Conservation (phyloP, 306 rosid genomes). For the Oxytropis ochrocephala region DNA sequence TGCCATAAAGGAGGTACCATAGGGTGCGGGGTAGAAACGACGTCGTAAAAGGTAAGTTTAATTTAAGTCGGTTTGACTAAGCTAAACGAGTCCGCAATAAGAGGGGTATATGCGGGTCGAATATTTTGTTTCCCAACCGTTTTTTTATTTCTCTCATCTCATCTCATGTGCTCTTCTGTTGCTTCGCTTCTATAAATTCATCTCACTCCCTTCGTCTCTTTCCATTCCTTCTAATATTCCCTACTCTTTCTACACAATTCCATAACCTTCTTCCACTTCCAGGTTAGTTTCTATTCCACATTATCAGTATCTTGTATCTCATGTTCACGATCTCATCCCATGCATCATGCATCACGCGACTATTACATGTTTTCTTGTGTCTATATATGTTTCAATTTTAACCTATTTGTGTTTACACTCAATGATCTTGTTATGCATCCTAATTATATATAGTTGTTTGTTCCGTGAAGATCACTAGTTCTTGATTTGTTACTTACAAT, state of each 20-base stretch:
- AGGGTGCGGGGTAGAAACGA: background rate
- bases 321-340: background rate
- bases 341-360: conserved; percentile 23
- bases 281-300: background rate
- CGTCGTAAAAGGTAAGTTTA: conserved; percentile 2
- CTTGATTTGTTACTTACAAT: background rate
- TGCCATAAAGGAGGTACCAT: background rate
- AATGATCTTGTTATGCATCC: background rate
- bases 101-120: conserved; percentile 22
- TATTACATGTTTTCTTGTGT: no score
- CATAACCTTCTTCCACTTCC: background rate
- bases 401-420: background rate
- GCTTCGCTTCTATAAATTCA: conserved; percentile 16
- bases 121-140: conserved; percentile 3
- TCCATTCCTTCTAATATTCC: background rate
- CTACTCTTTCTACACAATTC: background rate
- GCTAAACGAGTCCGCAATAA: background rate
- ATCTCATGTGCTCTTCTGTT: background rate
- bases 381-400: no score
- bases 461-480: background rate
- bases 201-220: background rate
- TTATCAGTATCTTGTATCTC: background rate
- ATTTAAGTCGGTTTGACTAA: background rate
- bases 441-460: no score
- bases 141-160: background rate